These are phyloP conservation scores for Fusarium sp. DNA, from an alignment of 2,329 filamentous ascomycete genomes.

Conservation along the genomic window DNA sequence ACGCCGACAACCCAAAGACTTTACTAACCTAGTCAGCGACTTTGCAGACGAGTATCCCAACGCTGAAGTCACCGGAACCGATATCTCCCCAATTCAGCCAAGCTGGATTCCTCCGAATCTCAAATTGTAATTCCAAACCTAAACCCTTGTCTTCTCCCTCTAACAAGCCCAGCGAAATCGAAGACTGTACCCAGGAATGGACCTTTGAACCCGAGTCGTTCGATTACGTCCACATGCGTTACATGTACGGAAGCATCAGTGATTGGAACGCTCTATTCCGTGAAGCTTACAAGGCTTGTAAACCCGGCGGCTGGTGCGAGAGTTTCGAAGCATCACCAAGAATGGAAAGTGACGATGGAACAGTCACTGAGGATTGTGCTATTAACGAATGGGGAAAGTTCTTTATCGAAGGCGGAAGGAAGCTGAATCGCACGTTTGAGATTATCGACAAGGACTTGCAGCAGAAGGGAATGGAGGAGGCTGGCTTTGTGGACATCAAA, in stretches of 20 bases:
- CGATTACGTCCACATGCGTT: slow-evolving; percentile 70
- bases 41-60: slow-evolving; percentile 57
- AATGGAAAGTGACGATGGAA: slow-evolving; percentile 49
- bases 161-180: slow-evolving; percentile 22
- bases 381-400: slow-evolving; percentile 47
- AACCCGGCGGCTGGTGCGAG: slow-evolving; percentile 63
- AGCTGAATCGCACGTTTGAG: slow-evolving; percentile 47
- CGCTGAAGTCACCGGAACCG: slow-evolving; percentile 61
- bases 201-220: slow-evolving; percentile 53
- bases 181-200: slow-evolving; percentile 50
- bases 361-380: slow-evolving; percentile 44
- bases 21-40: slow-evolving; percentile 55
- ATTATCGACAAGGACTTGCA: slow-evolving; percentile 38
- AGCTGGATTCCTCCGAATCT: slow-evolving; percentile 60
- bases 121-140: slow-evolving; percentile 46
- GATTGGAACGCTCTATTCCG: slow-evolving; percentile 66
- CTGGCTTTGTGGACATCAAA: slow-evolving; percentile 37
- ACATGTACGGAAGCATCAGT: slow-evolving; percentile 65
- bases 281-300: slow-evolving; percentile 62
- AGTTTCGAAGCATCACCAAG: slow-evolving; percentile 47
- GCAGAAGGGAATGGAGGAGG: slow-evolving; percentile 38
- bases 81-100: slow-evolving; percentile 68
- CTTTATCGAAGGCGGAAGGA: slow-evolving; percentile 47
- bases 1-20: accelerated
- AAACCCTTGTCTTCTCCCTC: accelerated